A percentile compares a stretch with the other conserved stretches of the same genome.
phyloP scores from a whole-genome alignment of 139 green algal species.

The Volvox africanus region DNA sequence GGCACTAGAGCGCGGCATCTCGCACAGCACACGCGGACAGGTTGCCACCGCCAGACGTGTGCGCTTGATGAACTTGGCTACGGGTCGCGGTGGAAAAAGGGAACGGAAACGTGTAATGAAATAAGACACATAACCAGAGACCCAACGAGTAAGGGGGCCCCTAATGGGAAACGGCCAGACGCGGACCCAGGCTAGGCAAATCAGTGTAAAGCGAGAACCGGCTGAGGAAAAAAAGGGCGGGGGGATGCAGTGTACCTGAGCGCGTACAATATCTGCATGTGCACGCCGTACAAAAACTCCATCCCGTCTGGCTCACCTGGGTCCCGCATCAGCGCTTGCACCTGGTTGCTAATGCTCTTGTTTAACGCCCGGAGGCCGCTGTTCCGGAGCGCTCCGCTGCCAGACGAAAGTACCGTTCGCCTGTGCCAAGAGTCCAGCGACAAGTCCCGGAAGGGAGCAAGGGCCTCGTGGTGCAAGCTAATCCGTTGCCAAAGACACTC shows the following conservation, averaged over 20 bases:
- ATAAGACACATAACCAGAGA: background rate
- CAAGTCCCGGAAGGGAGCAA: conserved; percentile 75
- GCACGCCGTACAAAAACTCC: too few species aligned
- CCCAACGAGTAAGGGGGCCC: background rate
- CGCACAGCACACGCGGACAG: conserved; percentile 57
- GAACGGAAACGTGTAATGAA: background rate
- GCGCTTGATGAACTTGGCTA: conserved; percentile 64
- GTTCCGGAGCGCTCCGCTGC: conserved; percentile 56
- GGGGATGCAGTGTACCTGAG: too few species aligned
- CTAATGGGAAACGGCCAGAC: too few species aligned
- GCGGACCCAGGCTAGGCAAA: too few species aligned
- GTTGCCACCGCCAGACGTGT: conserved; percentile 59
- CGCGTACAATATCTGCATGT: too few species aligned
- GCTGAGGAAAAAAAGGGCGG: too few species aligned
- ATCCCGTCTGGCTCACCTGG: conserved; percentile 17
- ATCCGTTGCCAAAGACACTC: conserved; percentile 62
- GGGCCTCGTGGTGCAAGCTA: conserved; percentile 21
- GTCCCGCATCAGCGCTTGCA: conserved; percentile 52
- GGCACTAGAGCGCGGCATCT: background rate
- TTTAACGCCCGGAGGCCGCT: conserved; percentile 76
- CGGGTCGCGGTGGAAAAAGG: background rate
- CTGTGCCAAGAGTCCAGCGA: conserved; percentile 89
- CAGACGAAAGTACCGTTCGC: conserved; percentile 77
- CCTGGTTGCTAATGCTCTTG: conserved; percentile 80
- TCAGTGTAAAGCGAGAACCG: too few species aligned